phyloP scores from a whole-genome alignment of 257 asterid genomes.

The Solanum pennellii region DNA sequence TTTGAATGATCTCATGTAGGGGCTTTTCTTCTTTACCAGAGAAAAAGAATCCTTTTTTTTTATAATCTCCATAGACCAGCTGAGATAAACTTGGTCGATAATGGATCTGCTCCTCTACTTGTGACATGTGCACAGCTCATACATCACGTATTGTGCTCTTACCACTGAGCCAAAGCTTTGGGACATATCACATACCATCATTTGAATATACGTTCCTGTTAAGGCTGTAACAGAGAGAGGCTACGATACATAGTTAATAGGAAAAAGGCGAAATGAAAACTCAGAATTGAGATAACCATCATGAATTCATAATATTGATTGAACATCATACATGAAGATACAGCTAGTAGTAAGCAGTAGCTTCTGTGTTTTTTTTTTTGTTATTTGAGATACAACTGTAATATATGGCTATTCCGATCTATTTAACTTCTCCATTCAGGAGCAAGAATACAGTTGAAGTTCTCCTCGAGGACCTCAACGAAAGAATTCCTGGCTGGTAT shows the following conservation, averaged over 20 bases:
- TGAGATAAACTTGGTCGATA: not conserved
- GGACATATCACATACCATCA: not conserved
- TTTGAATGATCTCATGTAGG: constrained; percentile 11
- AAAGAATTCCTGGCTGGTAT: not conserved
- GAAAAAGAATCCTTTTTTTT: not conserved
- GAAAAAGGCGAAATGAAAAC: not conserved
- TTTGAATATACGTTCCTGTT: not conserved
- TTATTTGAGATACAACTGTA: not conserved
- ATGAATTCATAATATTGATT: not conserved
- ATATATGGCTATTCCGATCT: not conserved
- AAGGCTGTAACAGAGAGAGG: not conserved
- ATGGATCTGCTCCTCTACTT: not conserved
- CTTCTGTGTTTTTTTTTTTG: not conserved
- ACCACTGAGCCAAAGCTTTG: not conserved
- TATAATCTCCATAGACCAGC: not conserved
- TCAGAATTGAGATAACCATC: not conserved
- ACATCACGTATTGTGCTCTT: not conserved
- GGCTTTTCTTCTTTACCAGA: not conserved
- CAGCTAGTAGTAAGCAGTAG: not conserved
- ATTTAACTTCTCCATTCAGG: not conserved
- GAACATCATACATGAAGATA: not conserved
- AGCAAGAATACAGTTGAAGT: not conserved
- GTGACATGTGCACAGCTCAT: not conserved
- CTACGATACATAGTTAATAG: not conserved
- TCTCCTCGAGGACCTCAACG: not conserved